A percentile compares a stretch with the other conserved stretches of the same genome.
phyloP scores from a whole-genome alignment of 2,329 filamentous ascomycete genomes.

The Fusarium beomiforme region DNA sequence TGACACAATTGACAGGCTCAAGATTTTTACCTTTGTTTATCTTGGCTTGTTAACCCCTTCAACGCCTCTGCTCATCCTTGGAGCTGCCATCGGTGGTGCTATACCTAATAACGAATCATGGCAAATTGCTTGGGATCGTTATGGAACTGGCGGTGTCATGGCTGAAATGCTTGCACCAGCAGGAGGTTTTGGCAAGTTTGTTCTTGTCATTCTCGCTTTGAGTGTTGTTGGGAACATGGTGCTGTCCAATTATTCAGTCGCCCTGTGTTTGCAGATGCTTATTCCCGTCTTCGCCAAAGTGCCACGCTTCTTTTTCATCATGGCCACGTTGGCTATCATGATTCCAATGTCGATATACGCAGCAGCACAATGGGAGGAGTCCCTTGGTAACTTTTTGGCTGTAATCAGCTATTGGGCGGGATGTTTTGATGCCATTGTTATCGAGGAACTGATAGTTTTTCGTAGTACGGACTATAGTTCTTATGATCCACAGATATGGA shows the following conservation, averaged over 20 bases:
- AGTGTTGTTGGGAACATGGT: slow-evolving; percentile 53
- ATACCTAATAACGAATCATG: slow-evolving; percentile 45
- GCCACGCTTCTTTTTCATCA: slow-evolving; percentile 55
- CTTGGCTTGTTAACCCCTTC: slow-evolving; percentile 56
- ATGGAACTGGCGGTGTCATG: slow-evolving; percentile 46
- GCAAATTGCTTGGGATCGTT: slow-evolving; percentile 43
- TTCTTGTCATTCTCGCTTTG: slow-evolving; percentile 46
- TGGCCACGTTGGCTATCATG: slow-evolving; percentile 53
- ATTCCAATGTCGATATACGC: slow-evolving; percentile 56
- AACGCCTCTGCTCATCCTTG: slow-evolving; percentile 50
- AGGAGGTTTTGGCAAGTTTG: slow-evolving; percentile 49
- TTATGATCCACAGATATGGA: slow-evolving; percentile 56
- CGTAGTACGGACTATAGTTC: slow-evolving; percentile 52
- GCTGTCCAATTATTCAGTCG: slow-evolving; percentile 53
- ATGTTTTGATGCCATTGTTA: slow-evolving; percentile 54
- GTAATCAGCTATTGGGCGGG: slow-evolving; percentile 60
- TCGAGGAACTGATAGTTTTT: slow-evolving; percentile 57
- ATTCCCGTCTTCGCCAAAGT: slow-evolving; percentile 52
- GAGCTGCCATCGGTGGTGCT: slow-evolving; percentile 52
- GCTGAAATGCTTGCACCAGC: slow-evolving; percentile 47
- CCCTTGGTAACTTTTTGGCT: slow-evolving; percentile 55
- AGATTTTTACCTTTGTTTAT: slow-evolving; percentile 53
- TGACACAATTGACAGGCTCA: slow-evolving; percentile 42
- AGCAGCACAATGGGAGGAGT: slow-evolving; percentile 53
- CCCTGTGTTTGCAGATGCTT: slow-evolving; percentile 55